phyloP scores from a whole-genome alignment of 1,284 basidiomycete genomes.

The Melampsora allii-populina region DNA sequence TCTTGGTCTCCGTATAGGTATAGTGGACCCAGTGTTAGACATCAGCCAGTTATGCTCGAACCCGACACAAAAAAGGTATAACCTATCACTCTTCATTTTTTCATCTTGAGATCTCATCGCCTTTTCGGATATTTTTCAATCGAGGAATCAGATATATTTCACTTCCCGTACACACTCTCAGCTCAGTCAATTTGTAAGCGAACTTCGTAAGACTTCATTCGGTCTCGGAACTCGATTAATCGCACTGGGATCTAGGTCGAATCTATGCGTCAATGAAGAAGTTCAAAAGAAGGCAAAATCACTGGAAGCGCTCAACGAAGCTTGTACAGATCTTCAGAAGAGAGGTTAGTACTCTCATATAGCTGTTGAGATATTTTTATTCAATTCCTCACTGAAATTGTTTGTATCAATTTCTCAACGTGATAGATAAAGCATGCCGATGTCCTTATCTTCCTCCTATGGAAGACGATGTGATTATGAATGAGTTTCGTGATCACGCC shows the following conservation, averaged over 20 bases:
- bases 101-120: conserved; percentile 11
- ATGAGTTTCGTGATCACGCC: conserved; percentile 85
- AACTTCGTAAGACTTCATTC: conserved; percentile 69
- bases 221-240: conserved; percentile 59
- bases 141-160: conserved; percentile 65
- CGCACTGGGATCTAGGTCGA: conserved; percentile 83
- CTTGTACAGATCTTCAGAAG: conserved; percentile 78
- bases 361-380: conserved; percentile 31
- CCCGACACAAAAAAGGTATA: conserved; percentile 52
- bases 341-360: conserved; percentile 56
- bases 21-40: conserved; percentile 25
- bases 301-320: conserved; percentile 81
- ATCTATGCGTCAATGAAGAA: conserved; percentile 86
- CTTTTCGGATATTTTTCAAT: conserved; percentile 48
- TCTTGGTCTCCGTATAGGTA: conserved; percentile 6
- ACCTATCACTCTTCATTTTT: conserved; percentile 58
- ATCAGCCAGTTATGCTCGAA: conserved; percentile 39
- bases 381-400: conserved; percentile 15
- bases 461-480: conserved; percentile 68
- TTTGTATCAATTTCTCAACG: not conserved
- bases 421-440: conserved; percentile 61
- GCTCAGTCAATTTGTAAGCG: conserved; percentile 81
- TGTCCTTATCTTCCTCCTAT: conserved; percentile 74
- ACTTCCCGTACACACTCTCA: conserved; percentile 95
- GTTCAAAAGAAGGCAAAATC: conserved; percentile 59